Conservation (phyloP, 345 rosid genomes). For the Camelina laxa region DNA sequence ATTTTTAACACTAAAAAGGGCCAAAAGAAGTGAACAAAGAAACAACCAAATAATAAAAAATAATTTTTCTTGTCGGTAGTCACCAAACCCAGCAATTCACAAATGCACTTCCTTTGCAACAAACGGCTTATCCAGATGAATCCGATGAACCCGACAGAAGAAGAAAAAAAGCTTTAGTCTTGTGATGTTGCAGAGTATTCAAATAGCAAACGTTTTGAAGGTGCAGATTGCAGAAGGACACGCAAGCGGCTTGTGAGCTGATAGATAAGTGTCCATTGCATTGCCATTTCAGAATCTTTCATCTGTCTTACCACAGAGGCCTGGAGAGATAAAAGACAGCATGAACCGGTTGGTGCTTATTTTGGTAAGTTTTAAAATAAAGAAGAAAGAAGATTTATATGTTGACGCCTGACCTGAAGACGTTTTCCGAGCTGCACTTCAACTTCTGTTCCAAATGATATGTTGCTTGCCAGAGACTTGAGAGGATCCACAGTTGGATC, state of each 20-base stretch:
- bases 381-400: background rate
- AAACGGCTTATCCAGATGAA: conserved; percentile 3
- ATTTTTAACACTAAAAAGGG: conserved; percentile 18
- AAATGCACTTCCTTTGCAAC: conserved; percentile 12
- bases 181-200: conserved; percentile 95
- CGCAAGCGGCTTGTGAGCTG: conserved; percentile 91
- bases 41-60: conserved; percentile 36
- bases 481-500: conserved; percentile 94
- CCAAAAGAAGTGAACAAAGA: background rate
- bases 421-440: conserved; percentile 97
- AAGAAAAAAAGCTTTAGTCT: conserved; percentile 48
- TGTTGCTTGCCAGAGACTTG: conserved; percentile 84
- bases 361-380: background rate
- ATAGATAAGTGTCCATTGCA: conserved; percentile 94
- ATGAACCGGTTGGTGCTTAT: background rate
- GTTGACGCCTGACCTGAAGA: conserved; percentile 65
- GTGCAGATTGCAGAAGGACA: conserved; percentile 87
- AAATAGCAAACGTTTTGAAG: conserved; percentile 87
- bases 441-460: conserved; percentile 90
- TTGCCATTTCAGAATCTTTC: conserved; percentile 98
- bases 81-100: conserved; percentile 17
- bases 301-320: conserved; percentile 93
- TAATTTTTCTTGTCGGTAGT: conserved; percentile 1
- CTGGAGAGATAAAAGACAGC: conserved; percentile 46
- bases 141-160: conserved; percentile 12